Percentiles rank a stretch among this genome's conserved stretches.
phyloP scores from a whole-genome alignment of 306 rosid species.

The Vicia faba region DNA sequence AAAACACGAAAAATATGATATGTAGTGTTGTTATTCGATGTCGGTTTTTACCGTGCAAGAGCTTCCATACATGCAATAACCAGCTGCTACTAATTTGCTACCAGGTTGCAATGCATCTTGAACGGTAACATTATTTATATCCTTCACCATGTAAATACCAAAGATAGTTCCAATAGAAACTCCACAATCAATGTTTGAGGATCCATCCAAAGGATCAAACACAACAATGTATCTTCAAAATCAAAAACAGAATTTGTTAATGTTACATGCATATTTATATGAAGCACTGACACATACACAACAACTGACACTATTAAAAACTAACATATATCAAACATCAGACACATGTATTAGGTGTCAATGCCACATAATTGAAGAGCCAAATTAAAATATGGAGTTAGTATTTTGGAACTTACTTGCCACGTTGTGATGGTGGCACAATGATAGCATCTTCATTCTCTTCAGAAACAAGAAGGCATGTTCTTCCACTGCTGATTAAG shows the following conservation, averaged over 20 bases:
- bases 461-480: conserved; percentile 83
- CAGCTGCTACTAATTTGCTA: conserved; percentile 75
- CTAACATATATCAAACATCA: too few relatives aligned
- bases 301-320: too few relatives aligned
- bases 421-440: conserved; percentile 58
- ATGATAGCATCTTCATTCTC: conserved; percentile 80
- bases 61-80: conserved; percentile 99
- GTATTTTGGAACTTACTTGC: conserved; percentile 40
- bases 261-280: conserved; percentile 7
- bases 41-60: conserved; percentile 77
- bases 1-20: neutral
- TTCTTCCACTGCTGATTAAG: conserved; percentile 78
- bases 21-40: too few relatives aligned
- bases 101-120: conserved; percentile 87
- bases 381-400: neutral
- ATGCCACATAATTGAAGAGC: too few relatives aligned
- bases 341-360: too few relatives aligned
- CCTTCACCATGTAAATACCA: conserved; percentile 72
- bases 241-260: conserved; percentile 8
- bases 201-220: conserved; percentile 77
- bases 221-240: conserved; percentile 77
- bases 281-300: neutral
- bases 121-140: conserved; percentile 50
- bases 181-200: conserved; percentile 89
- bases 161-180: conserved; percentile 98